Conservation (phyloP, 2,329 filamentous ascomycete species). For the Nemania serpens region DNA sequence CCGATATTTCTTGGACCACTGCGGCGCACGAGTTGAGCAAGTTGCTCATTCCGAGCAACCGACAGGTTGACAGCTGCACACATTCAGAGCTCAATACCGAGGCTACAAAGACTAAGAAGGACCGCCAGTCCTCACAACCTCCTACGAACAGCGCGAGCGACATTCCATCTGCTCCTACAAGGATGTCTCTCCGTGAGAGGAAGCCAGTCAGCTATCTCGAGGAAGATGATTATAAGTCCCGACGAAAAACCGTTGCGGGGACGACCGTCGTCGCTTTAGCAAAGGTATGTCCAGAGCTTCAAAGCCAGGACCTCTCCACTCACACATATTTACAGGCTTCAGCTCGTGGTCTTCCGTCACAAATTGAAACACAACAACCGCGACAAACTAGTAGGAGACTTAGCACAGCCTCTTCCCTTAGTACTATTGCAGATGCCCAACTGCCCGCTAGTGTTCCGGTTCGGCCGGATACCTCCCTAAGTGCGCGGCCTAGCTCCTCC, state of each 20-base stretch:
- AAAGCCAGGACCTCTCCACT: conserved; percentile 14
- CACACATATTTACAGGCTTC: conserved; percentile 38
- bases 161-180: conserved; percentile 51
- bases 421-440: conserved; percentile 35
- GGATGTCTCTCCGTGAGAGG: conserved; percentile 75
- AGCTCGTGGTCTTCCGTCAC: conserved; percentile 41
- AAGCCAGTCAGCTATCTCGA: conserved; percentile 62
- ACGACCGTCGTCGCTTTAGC: conserved; percentile 52
- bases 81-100: conserved; percentile 79
- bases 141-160: conserved; percentile 42
- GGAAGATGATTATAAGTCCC: conserved; percentile 54
- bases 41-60: conserved; percentile 75
- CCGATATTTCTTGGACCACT: conserved; percentile 82
- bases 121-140: conserved; percentile 63
- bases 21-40: conserved; percentile 85
- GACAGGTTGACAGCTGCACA: conserved; percentile 76
- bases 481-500: conserved; percentile 48
- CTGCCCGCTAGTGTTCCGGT: conserved; percentile 25
- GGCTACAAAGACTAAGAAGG: conserved; percentile 64
- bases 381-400: conserved; percentile 52
- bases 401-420: conserved; percentile 52
- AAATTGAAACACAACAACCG: conserved; percentile 36
- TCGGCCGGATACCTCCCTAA: conserved; percentile 49
- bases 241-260: conserved; percentile 66
- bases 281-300: conserved; percentile 43